phyloP scores from a whole-genome alignment of 1,139 yeast genomes.

The Chernovozyma aurita region DNA sequence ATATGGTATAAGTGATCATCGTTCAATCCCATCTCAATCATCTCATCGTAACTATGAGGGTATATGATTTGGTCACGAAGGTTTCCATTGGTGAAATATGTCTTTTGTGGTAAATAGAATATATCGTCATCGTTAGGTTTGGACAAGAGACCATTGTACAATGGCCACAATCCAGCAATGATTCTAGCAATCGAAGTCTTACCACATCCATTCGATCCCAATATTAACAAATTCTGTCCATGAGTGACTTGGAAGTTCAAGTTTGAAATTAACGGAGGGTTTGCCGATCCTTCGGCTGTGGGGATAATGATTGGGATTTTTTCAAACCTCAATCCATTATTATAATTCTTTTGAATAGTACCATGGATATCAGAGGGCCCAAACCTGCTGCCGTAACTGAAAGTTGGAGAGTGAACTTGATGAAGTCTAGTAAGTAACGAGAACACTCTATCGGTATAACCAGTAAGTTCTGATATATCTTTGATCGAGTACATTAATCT shows the following conservation, averaged over 20 bases:
- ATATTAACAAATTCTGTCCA: conserved; percentile 69
- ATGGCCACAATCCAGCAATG: conserved; percentile 89
- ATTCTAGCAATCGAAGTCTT: conserved; percentile 84
- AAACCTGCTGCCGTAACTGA: conserved; percentile 57
- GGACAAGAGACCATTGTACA: conserved; percentile 76
- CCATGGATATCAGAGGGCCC: conserved; percentile 64
- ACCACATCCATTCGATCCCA: conserved; percentile 89
- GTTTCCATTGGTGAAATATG: conserved; percentile 75
- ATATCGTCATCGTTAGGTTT: conserved; percentile 73
- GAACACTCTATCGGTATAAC: conserved; percentile 85
- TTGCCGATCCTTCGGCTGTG: conserved; percentile 50
- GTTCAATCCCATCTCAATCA: conserved; percentile 66
- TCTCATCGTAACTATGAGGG: conserved; percentile 75
- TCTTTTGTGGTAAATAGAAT: conserved; percentile 75
- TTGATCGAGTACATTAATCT: conserved; percentile 92
- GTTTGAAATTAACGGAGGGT: conserved; percentile 48
- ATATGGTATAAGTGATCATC: conserved; percentile 70
- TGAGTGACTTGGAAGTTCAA: conserved; percentile 61
- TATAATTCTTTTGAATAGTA: conserved; percentile 71
- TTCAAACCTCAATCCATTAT: conserved; percentile 74
- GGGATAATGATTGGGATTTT: conserved; percentile 83
- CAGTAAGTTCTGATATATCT: conserved; percentile 87
- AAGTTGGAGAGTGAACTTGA: conserved; percentile 70
- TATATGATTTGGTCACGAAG: conserved; percentile 84
- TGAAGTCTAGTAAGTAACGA: conserved; percentile 71